A percentile compares a stretch with the other conserved stretches of the same genome.
These are phyloP conservation scores for Multifurca ochricompacta DNA, from an alignment of 768 basidiomycete genomes.

Conservation along the genomic window DNA sequence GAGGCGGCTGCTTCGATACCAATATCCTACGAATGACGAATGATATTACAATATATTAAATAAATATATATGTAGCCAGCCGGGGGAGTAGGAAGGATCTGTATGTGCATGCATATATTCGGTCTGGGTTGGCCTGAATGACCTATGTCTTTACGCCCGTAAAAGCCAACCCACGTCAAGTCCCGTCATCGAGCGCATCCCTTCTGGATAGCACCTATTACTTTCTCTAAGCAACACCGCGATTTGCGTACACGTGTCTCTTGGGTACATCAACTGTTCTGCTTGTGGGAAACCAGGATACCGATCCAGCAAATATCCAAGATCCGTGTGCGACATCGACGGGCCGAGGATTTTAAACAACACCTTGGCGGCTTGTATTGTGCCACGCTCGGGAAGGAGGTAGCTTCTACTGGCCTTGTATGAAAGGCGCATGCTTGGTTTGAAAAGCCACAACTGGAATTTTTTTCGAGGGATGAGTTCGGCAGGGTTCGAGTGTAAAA, in stretches of 20 bases:
- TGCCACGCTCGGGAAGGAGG: conserved; percentile 51
- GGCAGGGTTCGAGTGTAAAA: background rate
- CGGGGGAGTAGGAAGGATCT: no score
- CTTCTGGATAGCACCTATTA: conserved; percentile 65
- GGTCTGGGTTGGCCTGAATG: no score
- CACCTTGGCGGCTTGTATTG: conserved; percentile 71
- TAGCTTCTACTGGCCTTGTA: conserved; percentile 53
- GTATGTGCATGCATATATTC: no score
- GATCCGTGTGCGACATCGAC: conserved; percentile 40
- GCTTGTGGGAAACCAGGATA: conserved; percentile 83
- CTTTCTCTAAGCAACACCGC: conserved; percentile 68
- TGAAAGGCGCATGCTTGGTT: conserved; percentile 74
- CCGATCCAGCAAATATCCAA: conserved; percentile 51
- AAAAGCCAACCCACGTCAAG: conserved; percentile 76
- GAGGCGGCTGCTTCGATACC: background rate
- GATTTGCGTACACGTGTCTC: conserved; percentile 65
- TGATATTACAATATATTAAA: background rate
- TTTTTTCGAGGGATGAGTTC: background rate
- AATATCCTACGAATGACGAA: no score
- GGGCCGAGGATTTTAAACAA: conserved; percentile 75
- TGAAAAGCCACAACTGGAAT: conserved; percentile 94
- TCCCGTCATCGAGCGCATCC: conserved; percentile 70
- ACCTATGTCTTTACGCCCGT: conserved; percentile 22
- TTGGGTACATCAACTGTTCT: conserved; percentile 82
- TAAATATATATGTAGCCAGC: no score